phyloP scores from a whole-genome alignment of 148 eudicot species.

The Camellia granthamiana region DNA sequence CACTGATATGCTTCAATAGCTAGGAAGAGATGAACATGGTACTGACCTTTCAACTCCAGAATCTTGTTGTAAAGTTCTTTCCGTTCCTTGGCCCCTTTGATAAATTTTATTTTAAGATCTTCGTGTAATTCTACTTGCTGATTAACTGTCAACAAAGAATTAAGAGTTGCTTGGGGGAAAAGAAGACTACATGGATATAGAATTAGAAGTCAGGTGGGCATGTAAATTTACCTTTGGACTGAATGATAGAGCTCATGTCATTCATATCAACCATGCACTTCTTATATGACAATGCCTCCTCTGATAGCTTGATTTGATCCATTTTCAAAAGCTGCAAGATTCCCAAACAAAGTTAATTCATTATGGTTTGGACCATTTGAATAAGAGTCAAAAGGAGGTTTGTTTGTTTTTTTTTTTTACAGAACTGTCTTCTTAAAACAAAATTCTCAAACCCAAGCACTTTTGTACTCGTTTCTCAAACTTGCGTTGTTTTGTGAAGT shows the following conservation, averaged over 20 bases:
- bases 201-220: conserved; percentile 3
- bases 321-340: conserved; percentile 66
- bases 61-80: conserved; percentile 89
- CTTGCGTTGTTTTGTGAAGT: too few species aligned
- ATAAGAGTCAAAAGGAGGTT: neutral
- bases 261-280: conserved; percentile 59
- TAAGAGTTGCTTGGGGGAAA: too few species aligned
- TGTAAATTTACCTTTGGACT: conserved; percentile 49
- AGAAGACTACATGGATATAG: neutral
- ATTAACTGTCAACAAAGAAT: conserved; percentile 38
- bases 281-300: conserved; percentile 65
- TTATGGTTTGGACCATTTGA: neutral
- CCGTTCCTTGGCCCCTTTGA: conserved; percentile 69
- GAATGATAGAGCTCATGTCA: conserved; percentile 45
- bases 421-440: too few species aligned
- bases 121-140: conserved; percentile 51
- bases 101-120: conserved; percentile 60
- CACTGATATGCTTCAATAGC: neutral
- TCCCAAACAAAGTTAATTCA: conserved; percentile 12
- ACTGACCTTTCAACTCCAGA: conserved; percentile 81
- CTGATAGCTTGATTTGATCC: conserved; percentile 72
- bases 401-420: too few species aligned
- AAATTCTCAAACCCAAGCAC: too few species aligned
- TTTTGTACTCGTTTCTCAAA: too few species aligned
- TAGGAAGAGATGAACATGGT: neutral